Evolutionary conservation across 495 filamentous ascomycete genomes (phyloP).

Genomic region (Terfezia boudieri): DNA sequence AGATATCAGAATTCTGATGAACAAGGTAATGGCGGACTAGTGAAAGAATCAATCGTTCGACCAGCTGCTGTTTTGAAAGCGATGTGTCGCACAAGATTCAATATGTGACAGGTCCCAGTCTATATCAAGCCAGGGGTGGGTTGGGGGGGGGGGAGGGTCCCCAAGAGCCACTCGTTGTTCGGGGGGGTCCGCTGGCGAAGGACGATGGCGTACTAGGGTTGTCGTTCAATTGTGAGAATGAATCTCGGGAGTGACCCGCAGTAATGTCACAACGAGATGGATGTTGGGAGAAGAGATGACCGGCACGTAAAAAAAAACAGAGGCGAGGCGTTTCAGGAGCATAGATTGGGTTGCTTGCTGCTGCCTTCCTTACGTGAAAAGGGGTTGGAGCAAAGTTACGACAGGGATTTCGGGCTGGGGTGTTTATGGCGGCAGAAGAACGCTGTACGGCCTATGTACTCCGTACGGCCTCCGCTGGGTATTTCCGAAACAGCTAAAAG

Average conservation of each 20-base stretch:
- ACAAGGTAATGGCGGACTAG: not conserved
- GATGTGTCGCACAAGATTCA: not conserved
- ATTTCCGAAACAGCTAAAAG: not conserved
- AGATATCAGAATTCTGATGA: no score
- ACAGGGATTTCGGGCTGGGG: not conserved
- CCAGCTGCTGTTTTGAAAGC: not conserved
- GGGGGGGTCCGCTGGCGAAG: no score
- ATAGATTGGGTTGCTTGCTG: not conserved
- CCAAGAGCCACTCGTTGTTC: no score
- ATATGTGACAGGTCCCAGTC: no score
- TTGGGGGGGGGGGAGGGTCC: no score
- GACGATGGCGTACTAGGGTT: no score
- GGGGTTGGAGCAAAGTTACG: not conserved
- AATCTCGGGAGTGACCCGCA: no score
- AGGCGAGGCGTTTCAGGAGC: not conserved
- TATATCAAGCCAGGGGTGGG: no score
- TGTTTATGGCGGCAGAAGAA: not conserved
- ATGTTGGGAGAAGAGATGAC: not conserved
- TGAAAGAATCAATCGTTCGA: not conserved
- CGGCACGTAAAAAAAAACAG: not conserved
- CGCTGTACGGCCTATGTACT: not conserved
- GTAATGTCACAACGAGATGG: not conserved
- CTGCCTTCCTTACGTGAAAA: not conserved
- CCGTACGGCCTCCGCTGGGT: not conserved
- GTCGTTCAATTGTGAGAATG: no score